These are phyloP conservation scores for Cladosporium sp. DNA, from an alignment of 2,329 filamentous ascomycete genomes.

Conservation along the genomic window DNA sequence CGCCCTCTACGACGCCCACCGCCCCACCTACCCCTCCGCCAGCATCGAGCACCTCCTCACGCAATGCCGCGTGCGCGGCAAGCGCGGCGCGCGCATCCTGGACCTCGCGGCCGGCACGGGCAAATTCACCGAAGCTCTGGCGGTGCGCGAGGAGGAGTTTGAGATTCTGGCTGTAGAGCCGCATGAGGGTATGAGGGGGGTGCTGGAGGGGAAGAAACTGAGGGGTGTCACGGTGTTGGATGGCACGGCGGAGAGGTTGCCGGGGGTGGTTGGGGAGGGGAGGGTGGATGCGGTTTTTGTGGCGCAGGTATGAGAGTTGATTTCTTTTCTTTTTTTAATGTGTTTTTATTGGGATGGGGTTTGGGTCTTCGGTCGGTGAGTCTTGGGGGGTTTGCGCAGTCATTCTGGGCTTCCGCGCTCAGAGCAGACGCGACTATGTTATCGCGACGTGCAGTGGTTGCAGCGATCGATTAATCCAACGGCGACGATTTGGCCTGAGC, in stretches of 20 bases:
- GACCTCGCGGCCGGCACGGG: constrained; percentile 68
- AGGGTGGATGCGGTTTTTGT: constrained; percentile 63
- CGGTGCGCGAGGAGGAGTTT: constrained; percentile 55
- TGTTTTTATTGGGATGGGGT: not conserved
- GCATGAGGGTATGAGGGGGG: constrained; percentile 60
- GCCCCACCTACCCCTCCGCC: constrained; percentile 61
- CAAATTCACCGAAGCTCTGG: constrained; percentile 64
- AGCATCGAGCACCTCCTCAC: constrained; percentile 57
- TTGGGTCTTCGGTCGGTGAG: no score
- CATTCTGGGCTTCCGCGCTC: no score
- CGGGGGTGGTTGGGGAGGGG: constrained; percentile 50
- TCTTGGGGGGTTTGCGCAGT: no score
- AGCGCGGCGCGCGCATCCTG: constrained; percentile 48
- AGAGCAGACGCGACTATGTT: no score
- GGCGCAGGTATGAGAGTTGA: constrained; percentile 56
- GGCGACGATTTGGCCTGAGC: no score
- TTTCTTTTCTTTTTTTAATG: not conserved
- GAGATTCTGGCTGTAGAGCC: constrained; percentile 62
- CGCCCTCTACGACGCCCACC: constrained; percentile 60
- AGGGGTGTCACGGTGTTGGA: constrained; percentile 51
- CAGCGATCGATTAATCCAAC: no score
- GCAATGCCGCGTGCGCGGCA: constrained; percentile 49
- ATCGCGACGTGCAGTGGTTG: no score
- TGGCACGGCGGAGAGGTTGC: constrained; percentile 57
- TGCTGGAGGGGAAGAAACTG: constrained; percentile 57